Base-by-base conservation (phyloP, 2,329 filamentous ascomycete genomes). In the Epichloe bromicola region DNA sequence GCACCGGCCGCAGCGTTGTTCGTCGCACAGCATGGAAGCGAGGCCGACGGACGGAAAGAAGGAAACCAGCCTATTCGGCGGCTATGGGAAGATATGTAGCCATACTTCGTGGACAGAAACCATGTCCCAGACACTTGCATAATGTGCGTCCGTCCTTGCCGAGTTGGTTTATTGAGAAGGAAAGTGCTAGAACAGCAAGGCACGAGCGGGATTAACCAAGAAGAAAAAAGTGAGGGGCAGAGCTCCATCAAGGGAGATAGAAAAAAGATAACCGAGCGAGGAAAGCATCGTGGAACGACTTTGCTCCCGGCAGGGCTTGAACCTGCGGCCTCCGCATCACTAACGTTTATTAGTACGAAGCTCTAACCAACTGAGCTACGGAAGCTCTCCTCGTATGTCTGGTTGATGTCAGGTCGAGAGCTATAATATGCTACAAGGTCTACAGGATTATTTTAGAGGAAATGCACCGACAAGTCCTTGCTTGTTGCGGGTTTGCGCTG, bases 301-400 rank as follows among this genome's bases (percentile, higher is more conserved):
- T 49, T 53, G 51, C 51, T 53, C 51, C 51, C 51, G 51, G 51
- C 51, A 53, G 51, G 51, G 51, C 51, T 53, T 53, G 51, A 53
- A 53, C 51, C 51, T 53, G 51, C 51, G 51, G 45, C 51, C 51
- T 53, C 48, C 51, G 51, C 51, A 30, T 30, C 30, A 30, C 30
- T 11, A 30, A 30, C 0, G 1, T 2, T 4, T 30, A 30, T 30
- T 30, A 30, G 30, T 30, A 30, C 30, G 30, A 30, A 30, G 30
- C 30, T 30, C 30, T 30, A 30, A 30, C 30, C 30, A 30, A 30
- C 30, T 30, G 30, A 30, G 30, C 30, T 30, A 30, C 30, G 10
- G 49, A 51, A 51, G 49, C 49, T 51, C 15, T 43, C 49, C 43
- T 30, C 15, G 39, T 20, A 23, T 3, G n/a, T 12, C 15, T 34